Base-by-base conservation (phyloP, 2,329 filamentous ascomycete species). In the Ilyonectria mors-panacis region DNA sequence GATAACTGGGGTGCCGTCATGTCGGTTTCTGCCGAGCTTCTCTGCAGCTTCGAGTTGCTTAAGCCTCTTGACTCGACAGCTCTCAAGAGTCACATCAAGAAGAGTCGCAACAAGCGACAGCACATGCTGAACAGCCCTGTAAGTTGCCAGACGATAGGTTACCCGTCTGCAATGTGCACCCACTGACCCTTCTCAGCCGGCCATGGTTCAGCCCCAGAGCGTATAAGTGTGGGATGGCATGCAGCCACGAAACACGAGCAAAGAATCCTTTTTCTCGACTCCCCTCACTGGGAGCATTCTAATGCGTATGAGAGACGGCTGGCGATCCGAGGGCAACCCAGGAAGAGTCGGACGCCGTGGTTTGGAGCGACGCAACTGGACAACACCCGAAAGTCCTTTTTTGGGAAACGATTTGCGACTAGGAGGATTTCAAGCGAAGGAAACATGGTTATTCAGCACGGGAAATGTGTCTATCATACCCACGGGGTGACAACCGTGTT, bases 1-100 rank as follows among this genome's bases (percentile, higher is more conserved):
- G 96, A 99, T 79, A 99, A 99, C 71, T 98, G 96, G 94, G 96
- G 96, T 21, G 96, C 96, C 15, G 95, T 98, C 73, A 99, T 99
- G 96, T 97, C 95, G 2, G 96, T 99, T 23, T 98, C 94, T 1
- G 90, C 89, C 15, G 96, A 98, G 81, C 84, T 99, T 59, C 89
- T 99, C 1, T 99, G 96, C 84, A 98, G 95, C 79, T 99, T 99
- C 78, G 96, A 99, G 82, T 87, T 99, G 17, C 87, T 99, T 67
- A 99, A 99, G 81, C 96, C 96, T 8, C 87, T 99, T 53, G 96
- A 99, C 81, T 98, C 95, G 13, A 97, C 93, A 75, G 95, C 95
- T 37, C 86, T 99, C 69, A 99, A 99, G 88, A 98, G 92, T 75
- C 96, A 99, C 79, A 99, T 99, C 82, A 99, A 99, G 86, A 98